A percentile compares a stretch with the other conserved stretches of the same genome.
phyloP scores from a whole-genome alignment of 805 yeast species.

The Tetrapisispora phaffii region DNA sequence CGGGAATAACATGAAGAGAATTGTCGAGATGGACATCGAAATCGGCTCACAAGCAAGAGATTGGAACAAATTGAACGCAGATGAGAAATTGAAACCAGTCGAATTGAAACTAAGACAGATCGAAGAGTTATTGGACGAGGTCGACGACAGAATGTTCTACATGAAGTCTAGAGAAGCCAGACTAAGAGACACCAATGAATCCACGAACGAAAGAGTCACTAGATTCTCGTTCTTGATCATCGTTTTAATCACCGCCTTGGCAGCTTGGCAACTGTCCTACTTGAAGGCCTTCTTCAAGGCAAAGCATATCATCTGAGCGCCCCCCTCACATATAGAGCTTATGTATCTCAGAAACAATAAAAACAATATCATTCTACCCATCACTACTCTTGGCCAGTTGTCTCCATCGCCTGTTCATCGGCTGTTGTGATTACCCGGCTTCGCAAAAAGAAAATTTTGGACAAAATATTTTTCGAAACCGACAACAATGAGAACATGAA shows the following conservation, averaged over 20 bases:
- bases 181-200: conserved; percentile 93
- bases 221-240: conserved; percentile 69
- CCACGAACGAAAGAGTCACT: conserved; percentile 87
- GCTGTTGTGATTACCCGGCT: background rate
- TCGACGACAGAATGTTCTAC: conserved; percentile 69
- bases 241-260: conserved; percentile 61
- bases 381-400: no score
- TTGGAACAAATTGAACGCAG: conserved; percentile 90
- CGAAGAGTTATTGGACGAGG: conserved; percentile 77
- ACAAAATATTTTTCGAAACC: background rate
- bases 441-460: background rate
- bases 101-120: conserved; percentile 84
- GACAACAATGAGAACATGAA: no score
- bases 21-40: conserved; percentile 83
- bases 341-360: no score
- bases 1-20: conserved; percentile 45
- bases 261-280: conserved; percentile 88
- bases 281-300: conserved; percentile 86
- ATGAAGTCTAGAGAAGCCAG: conserved; percentile 81
- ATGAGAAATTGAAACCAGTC: conserved; percentile 84
- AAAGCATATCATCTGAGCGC: conserved; percentile 50
- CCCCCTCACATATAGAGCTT: background rate
- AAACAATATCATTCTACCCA: no score
- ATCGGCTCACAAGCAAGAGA: conserved; percentile 95
- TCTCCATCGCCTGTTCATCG: no score